Base-by-base conservation (phyloP, 2,329 filamentous ascomycete species). In the Colletotrichum sp. region DNA sequence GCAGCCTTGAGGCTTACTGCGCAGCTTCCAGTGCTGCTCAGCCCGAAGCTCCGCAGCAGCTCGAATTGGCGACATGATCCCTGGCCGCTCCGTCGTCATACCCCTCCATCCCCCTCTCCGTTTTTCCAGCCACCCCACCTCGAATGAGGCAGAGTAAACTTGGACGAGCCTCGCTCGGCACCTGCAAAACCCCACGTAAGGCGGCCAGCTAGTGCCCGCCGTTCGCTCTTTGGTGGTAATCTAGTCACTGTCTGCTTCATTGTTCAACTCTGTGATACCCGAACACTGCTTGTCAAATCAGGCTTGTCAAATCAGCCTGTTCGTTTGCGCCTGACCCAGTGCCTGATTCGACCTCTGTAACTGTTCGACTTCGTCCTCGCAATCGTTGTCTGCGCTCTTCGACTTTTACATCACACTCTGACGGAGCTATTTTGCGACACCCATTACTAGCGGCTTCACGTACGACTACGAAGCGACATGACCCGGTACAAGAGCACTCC, bases 401-500 rank as follows among this genome's bases (percentile, higher is more conserved):
- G 12, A 49, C 12, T 28, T 64, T 59, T 28, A 8, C 55, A 28
- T 16, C 21, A 59, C 26, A 59, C 24, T 59, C 55, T 5, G 26
- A 59, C 55, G 24, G 55, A 26, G 55, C 7, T 59, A 13, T 49
- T 49, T 49, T 49, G 44, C 44, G 44, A 21, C 44, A 21, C 44
- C 9, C n/a, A 21, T 12, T 21, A 21, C 44, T 49, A 49, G 44
- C 44, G n/a, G 3, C 44, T 49, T 21, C 44, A 13, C 30, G 21
- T 13, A 26, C 52, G 30, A 32, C 32, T 12, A 62, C 9, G 16
- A n/a, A 7, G 59, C 18, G 64, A 18, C 60, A 92, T 90, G 89
- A 85, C 91, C 78, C 83, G 85, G 32, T 95, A 90, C 85, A 87
- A 87, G 77, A 88, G 82, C 79, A 92, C 89, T 64, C 87, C 90